phyloP scores from a whole-genome alignment of 2,329 filamentous ascomycete genomes.

The Trichoderma arundinaceum region DNA sequence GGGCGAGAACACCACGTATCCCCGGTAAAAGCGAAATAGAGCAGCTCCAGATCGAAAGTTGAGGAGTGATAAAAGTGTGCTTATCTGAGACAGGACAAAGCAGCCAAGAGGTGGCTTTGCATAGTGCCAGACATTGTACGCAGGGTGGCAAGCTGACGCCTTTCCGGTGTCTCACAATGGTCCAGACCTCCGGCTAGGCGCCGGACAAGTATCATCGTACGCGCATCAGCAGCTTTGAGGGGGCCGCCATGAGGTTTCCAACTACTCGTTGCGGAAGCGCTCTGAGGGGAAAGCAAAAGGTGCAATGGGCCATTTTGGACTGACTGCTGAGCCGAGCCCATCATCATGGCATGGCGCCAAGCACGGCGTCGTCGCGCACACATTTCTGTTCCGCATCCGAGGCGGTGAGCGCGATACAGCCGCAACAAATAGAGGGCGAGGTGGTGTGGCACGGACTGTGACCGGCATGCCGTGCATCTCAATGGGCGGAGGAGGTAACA shows the following conservation, averaged over 20 bases:
- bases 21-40: neutral
- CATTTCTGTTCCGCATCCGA: conserved; percentile 17
- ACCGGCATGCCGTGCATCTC: conserved; percentile 31
- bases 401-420: conserved; percentile 32
- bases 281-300: neutral
- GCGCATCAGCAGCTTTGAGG: neutral
- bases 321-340: conserved; percentile 20
- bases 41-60: neutral
- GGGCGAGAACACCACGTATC: conserved; percentile 6
- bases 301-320: neutral
- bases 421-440: conserved; percentile 25
- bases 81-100: conserved; percentile 30
- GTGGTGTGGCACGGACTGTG: conserved; percentile 32
- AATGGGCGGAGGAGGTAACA: conserved; percentile 1
- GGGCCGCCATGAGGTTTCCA: neutral
- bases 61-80: conserved; percentile 16
- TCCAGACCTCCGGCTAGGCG: conserved; percentile 21
- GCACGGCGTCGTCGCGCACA: conserved; percentile 30
- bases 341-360: conserved; percentile 25
- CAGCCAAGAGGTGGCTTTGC: conserved; percentile 31
- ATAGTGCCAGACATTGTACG: conserved; percentile 25
- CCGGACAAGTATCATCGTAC: conserved; percentile 9
- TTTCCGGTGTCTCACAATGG: conserved; percentile 24
- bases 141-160: conserved; percentile 29
- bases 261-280: neutral